A percentile compares a stretch with the other conserved stretches of the same genome.
phyloP scores from a whole-genome alignment of 257 asterid species.

The Apocynum venetum region DNA sequence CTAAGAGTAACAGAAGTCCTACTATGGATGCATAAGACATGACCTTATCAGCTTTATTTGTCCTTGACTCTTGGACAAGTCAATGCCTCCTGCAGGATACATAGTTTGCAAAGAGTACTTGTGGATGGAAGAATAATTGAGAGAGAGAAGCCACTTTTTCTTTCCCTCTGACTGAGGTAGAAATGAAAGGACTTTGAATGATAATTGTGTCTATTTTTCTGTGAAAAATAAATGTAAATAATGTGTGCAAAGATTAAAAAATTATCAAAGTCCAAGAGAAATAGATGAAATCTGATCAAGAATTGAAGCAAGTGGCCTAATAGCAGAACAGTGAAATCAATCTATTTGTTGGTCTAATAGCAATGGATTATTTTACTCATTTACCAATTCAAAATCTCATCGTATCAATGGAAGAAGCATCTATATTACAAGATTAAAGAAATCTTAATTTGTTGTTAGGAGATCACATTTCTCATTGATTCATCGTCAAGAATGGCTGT shows the following conservation, averaged over 20 bases:
- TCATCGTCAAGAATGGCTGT: neutral
- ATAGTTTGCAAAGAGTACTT: neutral
- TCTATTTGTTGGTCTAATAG: neutral
- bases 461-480: no score
- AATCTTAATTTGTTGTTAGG: neutral
- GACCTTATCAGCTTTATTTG: neutral
- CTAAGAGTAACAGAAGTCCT: neutral
- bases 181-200: no score
- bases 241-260: no score
- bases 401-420: neutral
- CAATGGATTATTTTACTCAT: neutral
- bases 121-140: no score
- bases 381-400: neutral
- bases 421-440: neutral
- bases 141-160: no score
- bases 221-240: no score
- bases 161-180: no score
- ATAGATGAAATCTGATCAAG: neutral
- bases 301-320: neutral
- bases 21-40: slow-evolving; percentile 2
- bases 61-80: slow-evolving; percentile 6
- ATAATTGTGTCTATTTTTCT: no score
- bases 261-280: neutral
- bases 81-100: neutral
- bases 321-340: neutral